Evolutionary conservation across 169 alveolate species (phyloP), one percentile per base, ranked within the genome.

Genomic region (Babesia gibsoni): DNA sequence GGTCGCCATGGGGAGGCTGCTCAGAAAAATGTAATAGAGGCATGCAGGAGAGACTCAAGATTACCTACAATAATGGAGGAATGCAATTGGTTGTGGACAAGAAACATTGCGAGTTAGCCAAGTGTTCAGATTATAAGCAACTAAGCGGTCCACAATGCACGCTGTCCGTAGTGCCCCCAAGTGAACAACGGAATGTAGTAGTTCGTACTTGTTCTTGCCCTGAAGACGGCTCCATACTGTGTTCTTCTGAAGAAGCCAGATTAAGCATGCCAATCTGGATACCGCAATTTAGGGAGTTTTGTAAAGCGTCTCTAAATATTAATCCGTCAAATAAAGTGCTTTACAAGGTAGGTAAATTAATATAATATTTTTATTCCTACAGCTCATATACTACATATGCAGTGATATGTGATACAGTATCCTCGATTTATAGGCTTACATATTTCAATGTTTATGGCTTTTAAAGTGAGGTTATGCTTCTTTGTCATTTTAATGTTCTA

Each of bases 1-100:
- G 84, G 84, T 74, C 84, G 9, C 33, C 63, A 6, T 74, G 84
- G 84, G 54, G 72, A 30, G 84, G 84, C 10, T 74, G 84, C 65
- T 61, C 78, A 10, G 67, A 42, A n/a, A 53, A 48, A 45, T 74
- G 84, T 45, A 53, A 63, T 27, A 59, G 45, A 1, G 84, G 84
- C 4, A 67, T 27, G 9, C 84, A 74, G 79, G 72, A 74, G 43
- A 52, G 84, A 33, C 42, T 74, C 57, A 74, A 30, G 54, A 66
- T 74, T 22, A 48, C 10, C 4, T 52, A 65, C 56, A 50, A 63
- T 46, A 58, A 43, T 9, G 74, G 54, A 30, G 42, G 30, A 20
- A 36, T 48, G 33, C 20, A 39, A n/a, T 50, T 65, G 5, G 37
- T 46, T 14, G 52, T 30, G 30, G 79, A 66, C 22, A 33, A 46